Conservation (phyloP, 2,329 filamentous ascomycete species). For the Cadophora malorum region DNA sequence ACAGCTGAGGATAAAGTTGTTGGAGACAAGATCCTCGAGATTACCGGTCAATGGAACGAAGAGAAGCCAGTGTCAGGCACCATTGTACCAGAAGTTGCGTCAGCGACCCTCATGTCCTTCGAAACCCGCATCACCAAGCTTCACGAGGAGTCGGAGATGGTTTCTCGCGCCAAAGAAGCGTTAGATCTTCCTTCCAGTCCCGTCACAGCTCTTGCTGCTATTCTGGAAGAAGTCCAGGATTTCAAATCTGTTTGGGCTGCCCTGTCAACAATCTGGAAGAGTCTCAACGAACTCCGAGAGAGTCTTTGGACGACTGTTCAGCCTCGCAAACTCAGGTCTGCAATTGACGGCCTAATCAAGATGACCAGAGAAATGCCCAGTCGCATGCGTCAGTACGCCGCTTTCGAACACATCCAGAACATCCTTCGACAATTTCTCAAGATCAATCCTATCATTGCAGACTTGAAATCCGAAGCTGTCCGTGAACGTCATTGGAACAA, state of each 20-base stretch:
- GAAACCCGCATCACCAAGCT: slow-evolving; percentile 85
- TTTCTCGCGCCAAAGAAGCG: slow-evolving; percentile 95
- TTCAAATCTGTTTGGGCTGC: slow-evolving; percentile 99
- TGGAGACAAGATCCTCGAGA: slow-evolving; percentile 83
- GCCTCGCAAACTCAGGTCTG: slow-evolving; percentile 87
- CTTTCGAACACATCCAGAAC: slow-evolving; percentile 98
- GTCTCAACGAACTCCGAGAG: slow-evolving; percentile 90
- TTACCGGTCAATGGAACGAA: slow-evolving; percentile 88
- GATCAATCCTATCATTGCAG: slow-evolving; percentile 84
- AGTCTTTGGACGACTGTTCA: slow-evolving; percentile 95
- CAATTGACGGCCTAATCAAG: slow-evolving; percentile 91
- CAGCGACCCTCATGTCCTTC: slow-evolving; percentile 80
- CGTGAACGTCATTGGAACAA: slow-evolving; percentile 96
- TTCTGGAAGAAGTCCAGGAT: slow-evolving; percentile 95
- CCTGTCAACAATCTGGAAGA: slow-evolving; percentile 95
- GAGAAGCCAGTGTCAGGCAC: slow-evolving; percentile 97
- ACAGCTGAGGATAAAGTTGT: slow-evolving; percentile 91
- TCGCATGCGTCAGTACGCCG: slow-evolving; percentile 98
- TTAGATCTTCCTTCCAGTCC: slow-evolving; percentile 83
- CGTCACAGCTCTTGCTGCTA: slow-evolving; percentile 81
- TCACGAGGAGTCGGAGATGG: slow-evolving; percentile 88
- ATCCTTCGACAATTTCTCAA: slow-evolving; percentile 88
- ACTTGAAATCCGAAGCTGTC: slow-evolving; percentile 96
- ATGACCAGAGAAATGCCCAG: slow-evolving; percentile 99
- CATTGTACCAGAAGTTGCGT: slow-evolving; percentile 88